Evolutionary conservation across 2,329 filamentous ascomycete genomes (phyloP), one percentile per base, ranked within the genome.

Genomic region (Fusarium sp.): DNA sequence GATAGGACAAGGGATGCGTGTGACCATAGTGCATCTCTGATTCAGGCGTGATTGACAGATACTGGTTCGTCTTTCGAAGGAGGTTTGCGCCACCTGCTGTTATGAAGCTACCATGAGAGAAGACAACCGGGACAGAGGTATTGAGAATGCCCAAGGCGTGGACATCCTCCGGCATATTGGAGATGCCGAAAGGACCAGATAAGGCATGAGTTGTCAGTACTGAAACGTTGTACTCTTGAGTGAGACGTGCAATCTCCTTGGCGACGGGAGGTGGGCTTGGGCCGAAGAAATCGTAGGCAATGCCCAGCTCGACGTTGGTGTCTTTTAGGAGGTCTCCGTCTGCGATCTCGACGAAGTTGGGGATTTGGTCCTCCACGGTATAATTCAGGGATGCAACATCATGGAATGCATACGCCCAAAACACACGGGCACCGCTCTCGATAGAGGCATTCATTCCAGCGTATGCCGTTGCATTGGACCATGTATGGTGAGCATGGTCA

Each of bases 1-100:
- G 77, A 63, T 86, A 82, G 20, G 81, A 83, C 41, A 80, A 76
- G 2, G 83, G 82, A 67, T 90, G 87, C 0, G 80, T 82, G 73
- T 89, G 87, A n/a, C 89, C 89, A 78, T 86, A 90, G 77, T 90
- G 88, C 83, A 89, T 86, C 74, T 91, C 89, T 0, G 87, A 89
- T 75, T 91, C 90, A 2, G 88, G 88, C 0, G 89, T 91, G 67
- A 88, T 88, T 61, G 88, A 88, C 48, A 91, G 80, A 79, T 87
- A 87, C 60, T 90, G 85, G 78, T 90, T 87, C 3, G 84, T 84
- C 0, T 79, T 68, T 13, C 87, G 86, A 1, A 91, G 83, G 0
- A 88, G 81, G 2, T 79, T 63, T 1, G 81, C 81, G 16, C 86
- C 84, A 0, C 71, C 66, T 1, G 82, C 76, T 0, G 84, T 85